Evolutionary conservation across 2,329 filamentous ascomycete species (phyloP).

Genomic region (Geosmithia morbida): DNA sequence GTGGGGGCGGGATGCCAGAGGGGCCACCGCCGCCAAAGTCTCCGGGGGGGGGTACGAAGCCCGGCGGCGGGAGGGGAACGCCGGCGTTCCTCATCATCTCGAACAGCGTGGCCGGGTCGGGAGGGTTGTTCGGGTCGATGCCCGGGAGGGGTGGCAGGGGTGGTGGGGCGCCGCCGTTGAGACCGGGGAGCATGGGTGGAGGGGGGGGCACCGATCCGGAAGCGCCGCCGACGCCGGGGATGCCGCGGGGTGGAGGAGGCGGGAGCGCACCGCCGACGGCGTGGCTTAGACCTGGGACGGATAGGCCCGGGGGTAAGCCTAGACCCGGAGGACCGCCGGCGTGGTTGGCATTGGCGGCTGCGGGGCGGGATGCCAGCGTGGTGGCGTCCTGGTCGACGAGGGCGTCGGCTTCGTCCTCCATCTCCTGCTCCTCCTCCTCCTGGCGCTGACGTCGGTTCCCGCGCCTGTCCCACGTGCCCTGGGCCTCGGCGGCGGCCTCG

Average conservation of each 20-base stretch:
- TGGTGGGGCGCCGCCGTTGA: slow-evolving; percentile 24
- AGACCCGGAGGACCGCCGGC: too few relatives aligned
- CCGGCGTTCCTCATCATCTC: slow-evolving; percentile 54
- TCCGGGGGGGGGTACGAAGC: slow-evolving; percentile 27
- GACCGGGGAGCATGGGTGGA: slow-evolving; percentile 35
- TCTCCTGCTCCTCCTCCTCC: slow-evolving; percentile 87
- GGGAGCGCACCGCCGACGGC: slow-evolving; percentile 19
- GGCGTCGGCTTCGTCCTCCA: slow-evolving; percentile 85
- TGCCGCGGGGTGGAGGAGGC: slow-evolving; percentile 21
- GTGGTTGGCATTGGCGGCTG: slow-evolving; percentile 29
- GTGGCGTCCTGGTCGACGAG: slow-evolving; percentile 63
- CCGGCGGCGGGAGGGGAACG: slow-evolving; percentile 41
- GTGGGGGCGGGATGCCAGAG: slow-evolving; percentile 19
- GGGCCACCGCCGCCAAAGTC: slow-evolving; percentile 15
- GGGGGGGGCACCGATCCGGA: slow-evolving; percentile 24
- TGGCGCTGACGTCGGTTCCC: slow-evolving; percentile 65
- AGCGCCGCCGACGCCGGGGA: slow-evolving; percentile 39
- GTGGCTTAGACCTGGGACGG: slow-evolving; percentile 26
- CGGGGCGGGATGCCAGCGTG: too few relatives aligned
- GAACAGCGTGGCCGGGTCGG: slow-evolving; percentile 44
- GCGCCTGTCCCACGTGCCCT: slow-evolving; percentile 84
- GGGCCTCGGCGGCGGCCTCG: slow-evolving; percentile 80
- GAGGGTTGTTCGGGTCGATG: slow-evolving; percentile 43
- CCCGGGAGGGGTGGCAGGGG: slow-evolving; percentile 34
- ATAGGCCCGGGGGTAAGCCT: slow-evolving; percentile 24